Percentiles rank a stretch among this genome's conserved stretches.
These are phyloP conservation scores for Botryotinia narcissicola DNA, from an alignment of 2,329 filamentous ascomycete species.

Conservation along the genomic window DNA sequence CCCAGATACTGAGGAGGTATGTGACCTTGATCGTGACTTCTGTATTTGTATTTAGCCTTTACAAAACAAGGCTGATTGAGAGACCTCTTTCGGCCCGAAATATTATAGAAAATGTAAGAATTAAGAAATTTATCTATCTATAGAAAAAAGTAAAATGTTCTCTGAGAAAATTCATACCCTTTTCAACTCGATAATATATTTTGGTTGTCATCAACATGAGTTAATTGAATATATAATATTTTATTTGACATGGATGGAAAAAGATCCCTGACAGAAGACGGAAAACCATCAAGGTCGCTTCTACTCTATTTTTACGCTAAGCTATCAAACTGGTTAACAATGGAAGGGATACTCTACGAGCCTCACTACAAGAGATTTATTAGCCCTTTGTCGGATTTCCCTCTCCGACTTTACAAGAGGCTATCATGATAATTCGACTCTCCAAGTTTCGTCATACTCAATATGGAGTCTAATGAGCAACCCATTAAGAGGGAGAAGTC, in stretches of 20 bases:
- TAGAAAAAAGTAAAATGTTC: neutral
- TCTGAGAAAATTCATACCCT: neutral
- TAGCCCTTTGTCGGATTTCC: neutral
- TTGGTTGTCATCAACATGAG: neutral
- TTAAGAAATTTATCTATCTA: slow-evolving; percentile 1
- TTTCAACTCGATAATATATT: neutral
- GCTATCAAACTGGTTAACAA: neutral
- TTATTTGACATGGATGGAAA: slow-evolving; percentile 20
- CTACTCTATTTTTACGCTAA: slow-evolving; percentile 11
- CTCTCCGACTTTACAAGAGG: slow-evolving; percentile 7
- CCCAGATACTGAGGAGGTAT: neutral
- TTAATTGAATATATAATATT: slow-evolving; percentile 26
- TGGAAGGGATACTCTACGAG: slow-evolving; percentile 1
- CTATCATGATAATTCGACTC: slow-evolving; percentile 28
- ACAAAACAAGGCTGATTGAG: slow-evolving; percentile 22
- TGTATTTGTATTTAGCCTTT: slow-evolving; percentile 21
- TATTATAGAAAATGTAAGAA: slow-evolving; percentile 14
- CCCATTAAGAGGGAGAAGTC: slow-evolving; percentile 25
- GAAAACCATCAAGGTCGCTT: slow-evolving; percentile 12
- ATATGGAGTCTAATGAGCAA: slow-evolving; percentile 36
- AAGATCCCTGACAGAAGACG: slow-evolving; percentile 9
- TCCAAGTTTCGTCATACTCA: slow-evolving; percentile 32
- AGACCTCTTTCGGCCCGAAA: slow-evolving; percentile 17
- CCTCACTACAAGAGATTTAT: neutral
- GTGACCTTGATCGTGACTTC: slow-evolving; percentile 8